Conservation (phyloP, 169 alveolate genomes). For the Plasmodium chabaudi region DNA sequence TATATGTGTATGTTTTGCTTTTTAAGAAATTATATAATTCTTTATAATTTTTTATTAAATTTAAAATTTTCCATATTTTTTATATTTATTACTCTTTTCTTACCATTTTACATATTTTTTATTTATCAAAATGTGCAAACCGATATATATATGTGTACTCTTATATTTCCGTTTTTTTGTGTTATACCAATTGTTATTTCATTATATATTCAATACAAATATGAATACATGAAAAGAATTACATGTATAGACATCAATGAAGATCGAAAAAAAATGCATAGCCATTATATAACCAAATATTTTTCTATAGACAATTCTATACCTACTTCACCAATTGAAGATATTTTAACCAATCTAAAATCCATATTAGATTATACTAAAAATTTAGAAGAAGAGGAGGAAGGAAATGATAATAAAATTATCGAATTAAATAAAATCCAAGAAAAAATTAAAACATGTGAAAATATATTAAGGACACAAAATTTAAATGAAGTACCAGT, state of each 20-base stretch:
- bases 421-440: slow-evolving; percentile 20
- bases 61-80: slow-evolving; percentile 41
- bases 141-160: background rate
- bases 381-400: slow-evolving; percentile 51
- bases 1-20: slow-evolving; percentile 42
- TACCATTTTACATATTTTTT: slow-evolving; percentile 9
- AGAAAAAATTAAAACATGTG: slow-evolving; percentile 68
- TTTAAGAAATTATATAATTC: slow-evolving; percentile 60
- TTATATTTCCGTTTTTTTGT: slow-evolving; percentile 15
- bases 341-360: slow-evolving; percentile 31
- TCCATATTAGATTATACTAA: slow-evolving; percentile 16
- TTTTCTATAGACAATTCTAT: slow-evolving; percentile 58
- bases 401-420: slow-evolving; percentile 11
- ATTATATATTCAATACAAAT: slow-evolving; percentile 24
- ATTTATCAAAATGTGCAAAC: background rate
- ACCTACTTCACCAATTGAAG: slow-evolving; percentile 72
- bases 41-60: slow-evolving; percentile 45
- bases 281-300: slow-evolving; percentile 33
- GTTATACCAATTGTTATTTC: slow-evolving; percentile 1
- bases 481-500: slow-evolving; percentile 66
- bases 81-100: slow-evolving; percentile 5
- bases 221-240: slow-evolving; percentile 20
- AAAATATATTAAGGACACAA: slow-evolving; percentile 59
- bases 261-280: background rate
- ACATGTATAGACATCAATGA: background rate